Base-by-base conservation (phyloP, 2,329 filamentous ascomycete species). In the Venturia pyrina region DNA sequence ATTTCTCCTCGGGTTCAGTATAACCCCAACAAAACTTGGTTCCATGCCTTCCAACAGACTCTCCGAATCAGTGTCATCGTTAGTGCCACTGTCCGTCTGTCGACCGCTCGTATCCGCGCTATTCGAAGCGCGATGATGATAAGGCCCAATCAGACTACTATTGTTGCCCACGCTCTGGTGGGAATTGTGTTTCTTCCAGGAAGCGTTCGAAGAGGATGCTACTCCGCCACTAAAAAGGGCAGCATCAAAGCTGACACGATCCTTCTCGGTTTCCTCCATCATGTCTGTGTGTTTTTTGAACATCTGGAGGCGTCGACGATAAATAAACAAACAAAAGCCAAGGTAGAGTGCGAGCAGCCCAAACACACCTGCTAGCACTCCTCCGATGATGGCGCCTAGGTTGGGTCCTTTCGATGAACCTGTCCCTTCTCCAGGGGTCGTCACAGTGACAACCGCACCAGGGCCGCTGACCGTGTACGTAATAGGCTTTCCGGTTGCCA, bases 281-380 rank as follows among this genome's bases (percentile, higher is more conserved):
- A 88, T 83, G 1, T 86, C 85, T 41, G 89, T 83, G 72, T 91
- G 89, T 43, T 83, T 79, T 75, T 88, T 87, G 79, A 91, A 92
- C 11, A 89, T 83, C 40, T 78, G 75, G 19, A 91, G 82, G 73
- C 89, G 88, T 62, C 87, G 86, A 37, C 88, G 82, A 78, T 91
- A 91, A 8, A 92, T 78, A 84, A 87, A 91, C 21, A 84, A 82
- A 75, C 87, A 89, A 78, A 89, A 90, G 59, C 85, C 87, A 15
- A 90, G 81, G 73, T 90, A 90, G 1, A 78, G 77, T 1, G 86
- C 87, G 0, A 86, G 71, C 21, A 89, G 70, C 61, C 85, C 84
- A 5, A 89, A 80, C 4, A 87, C 71, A n/a, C 86, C 88, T 0
- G 89, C 89, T 41, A 91, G 78, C 24, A 87, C 79, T 19, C 82